Percentiles rank a stretch among this genome's conserved stretches.
Conservation (phyloP, 148 eudicot species). For the Diospyros lotus region DNA sequence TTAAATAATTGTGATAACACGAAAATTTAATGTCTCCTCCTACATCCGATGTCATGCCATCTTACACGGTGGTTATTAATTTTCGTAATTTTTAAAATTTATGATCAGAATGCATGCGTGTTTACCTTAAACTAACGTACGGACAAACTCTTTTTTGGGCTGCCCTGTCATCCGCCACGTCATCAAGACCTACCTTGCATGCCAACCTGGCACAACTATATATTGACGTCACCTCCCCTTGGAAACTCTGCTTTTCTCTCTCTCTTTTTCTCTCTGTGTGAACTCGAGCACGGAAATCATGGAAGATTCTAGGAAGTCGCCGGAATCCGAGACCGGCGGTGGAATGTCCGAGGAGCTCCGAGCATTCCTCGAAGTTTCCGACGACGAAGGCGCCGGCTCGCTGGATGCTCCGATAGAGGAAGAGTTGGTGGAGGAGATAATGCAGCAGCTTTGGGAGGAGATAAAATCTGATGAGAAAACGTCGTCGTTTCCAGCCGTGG, state of each 20-base stretch:
- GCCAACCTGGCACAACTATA: too few species aligned
- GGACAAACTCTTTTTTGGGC: too few species aligned
- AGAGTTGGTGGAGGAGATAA: constrained; percentile 20
- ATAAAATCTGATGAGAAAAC: background rate
- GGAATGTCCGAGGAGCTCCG: background rate
- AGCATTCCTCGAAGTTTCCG: background rate
- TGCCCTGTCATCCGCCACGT: too few species aligned
- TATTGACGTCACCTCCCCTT: too few species aligned
- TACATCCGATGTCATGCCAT: too few species aligned
- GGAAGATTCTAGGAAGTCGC: constrained; percentile 2
- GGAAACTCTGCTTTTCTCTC: background rate
- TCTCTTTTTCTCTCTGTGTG: constrained; percentile 1
- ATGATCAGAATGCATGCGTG: too few species aligned
- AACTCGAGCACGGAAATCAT: constrained; percentile 6
- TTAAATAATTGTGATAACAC: too few species aligned
- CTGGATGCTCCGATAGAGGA: constrained; percentile 12
- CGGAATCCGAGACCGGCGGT: constrained; percentile 1
- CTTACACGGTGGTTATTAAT: too few species aligned
- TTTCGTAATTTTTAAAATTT: too few species aligned
- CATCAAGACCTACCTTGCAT: too few species aligned
- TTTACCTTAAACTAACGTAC: too few species aligned
- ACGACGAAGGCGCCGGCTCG: background rate
- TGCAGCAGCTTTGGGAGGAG: constrained; percentile 19
- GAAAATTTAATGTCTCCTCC: too few species aligned
- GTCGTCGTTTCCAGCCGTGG: background rate